phyloP scores from a whole-genome alignment of 2,329 filamentous ascomycete genomes.

The Ceratocystis alfenasii region DNA sequence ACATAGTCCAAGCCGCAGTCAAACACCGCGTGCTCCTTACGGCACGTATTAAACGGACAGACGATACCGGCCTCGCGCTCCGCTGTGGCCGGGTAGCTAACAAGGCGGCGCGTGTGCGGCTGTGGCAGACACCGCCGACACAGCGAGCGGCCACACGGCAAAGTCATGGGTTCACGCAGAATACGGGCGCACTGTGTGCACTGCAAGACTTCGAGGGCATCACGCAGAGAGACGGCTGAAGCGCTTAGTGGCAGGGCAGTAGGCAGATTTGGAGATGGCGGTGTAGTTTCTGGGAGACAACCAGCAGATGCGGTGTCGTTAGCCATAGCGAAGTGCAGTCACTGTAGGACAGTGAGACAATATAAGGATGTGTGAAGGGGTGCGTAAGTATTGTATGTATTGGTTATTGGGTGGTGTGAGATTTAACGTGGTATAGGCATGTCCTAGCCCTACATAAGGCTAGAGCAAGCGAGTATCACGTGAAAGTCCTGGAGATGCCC shows the following conservation, averaged over 20 bases:
- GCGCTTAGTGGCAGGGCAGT: neutral
- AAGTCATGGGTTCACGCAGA: slow-evolving; percentile 54
- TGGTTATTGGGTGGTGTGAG: no score
- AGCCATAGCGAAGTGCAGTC: neutral
- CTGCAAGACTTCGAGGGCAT: slow-evolving; percentile 46
- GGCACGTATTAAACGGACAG: slow-evolving; percentile 60
- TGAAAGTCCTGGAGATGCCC: no score
- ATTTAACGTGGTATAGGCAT: no score
- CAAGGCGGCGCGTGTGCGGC: slow-evolving; percentile 50
- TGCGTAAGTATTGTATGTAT: neutral
- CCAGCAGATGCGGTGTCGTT: neutral
- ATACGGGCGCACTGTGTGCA: slow-evolving; percentile 62
- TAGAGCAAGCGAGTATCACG: no score
- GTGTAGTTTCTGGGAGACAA: neutral
- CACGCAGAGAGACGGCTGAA: slow-evolving; percentile 3
- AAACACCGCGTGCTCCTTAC: slow-evolving; percentile 57
- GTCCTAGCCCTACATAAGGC: no score
- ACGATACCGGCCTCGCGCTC: slow-evolving; percentile 56
- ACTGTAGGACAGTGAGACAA: neutral
- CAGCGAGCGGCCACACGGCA: slow-evolving; percentile 71
- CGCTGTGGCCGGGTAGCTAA: slow-evolving; percentile 63
- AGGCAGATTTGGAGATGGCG: neutral
- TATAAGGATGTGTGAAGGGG: neutral
- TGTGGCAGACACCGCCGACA: slow-evolving; percentile 65
- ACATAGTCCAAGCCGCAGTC: slow-evolving; percentile 71